A percentile compares a stretch with the other conserved stretches of the same genome.
These are phyloP conservation scores for Penicillium sp. DNA, from an alignment of 2,329 filamentous ascomycete species.

Conservation along the genomic window DNA sequence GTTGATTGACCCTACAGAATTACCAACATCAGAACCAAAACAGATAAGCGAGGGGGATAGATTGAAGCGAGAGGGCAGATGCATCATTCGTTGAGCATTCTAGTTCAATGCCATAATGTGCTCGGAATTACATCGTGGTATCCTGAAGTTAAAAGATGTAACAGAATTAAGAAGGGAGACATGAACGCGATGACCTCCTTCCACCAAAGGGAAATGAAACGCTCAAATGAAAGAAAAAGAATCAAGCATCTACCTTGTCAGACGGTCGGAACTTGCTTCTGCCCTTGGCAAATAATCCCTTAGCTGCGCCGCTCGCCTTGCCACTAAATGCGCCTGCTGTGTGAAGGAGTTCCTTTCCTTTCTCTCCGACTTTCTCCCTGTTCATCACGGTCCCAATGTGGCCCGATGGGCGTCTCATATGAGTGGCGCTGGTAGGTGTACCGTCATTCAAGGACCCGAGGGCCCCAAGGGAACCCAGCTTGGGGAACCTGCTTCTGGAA, in stretches of 20 bases:
- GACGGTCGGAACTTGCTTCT: slow-evolving; percentile 71
- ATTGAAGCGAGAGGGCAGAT: slow-evolving; percentile 12
- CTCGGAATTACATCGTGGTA: slow-evolving; percentile 34
- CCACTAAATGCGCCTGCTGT: slow-evolving; percentile 69
- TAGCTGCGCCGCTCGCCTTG: slow-evolving; percentile 73
- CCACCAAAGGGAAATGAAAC: slow-evolving; percentile 7
- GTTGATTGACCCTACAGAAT: slow-evolving; percentile 34
- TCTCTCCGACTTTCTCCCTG: slow-evolving; percentile 66
- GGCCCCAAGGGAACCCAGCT: slow-evolving; percentile 36
- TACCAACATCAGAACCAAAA: slow-evolving; percentile 31
- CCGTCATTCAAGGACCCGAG: slow-evolving; percentile 32
- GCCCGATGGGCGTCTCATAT: slow-evolving; percentile 36
- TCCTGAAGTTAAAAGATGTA: slow-evolving; percentile 24
- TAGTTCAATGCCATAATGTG: slow-evolving; percentile 22
- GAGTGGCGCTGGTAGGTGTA: slow-evolving; percentile 32
- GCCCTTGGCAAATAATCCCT: slow-evolving; percentile 86
- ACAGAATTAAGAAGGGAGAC: slow-evolving; percentile 10
- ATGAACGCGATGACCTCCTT: slow-evolving; percentile 14
- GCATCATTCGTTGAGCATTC: slow-evolving; percentile 32
- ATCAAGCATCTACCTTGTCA: slow-evolving; percentile 74
- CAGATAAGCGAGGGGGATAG: slow-evolving; percentile 7
- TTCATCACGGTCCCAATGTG: slow-evolving; percentile 45
- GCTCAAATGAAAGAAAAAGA: slow-evolving; percentile 17
- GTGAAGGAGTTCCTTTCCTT: slow-evolving; percentile 85
- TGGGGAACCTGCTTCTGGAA: slow-evolving; percentile 41